Percentiles rank a stretch among this genome's conserved stretches.
Conservation (phyloP, 2,329 filamentous ascomycete species). For the Epichloe amarillans region DNA sequence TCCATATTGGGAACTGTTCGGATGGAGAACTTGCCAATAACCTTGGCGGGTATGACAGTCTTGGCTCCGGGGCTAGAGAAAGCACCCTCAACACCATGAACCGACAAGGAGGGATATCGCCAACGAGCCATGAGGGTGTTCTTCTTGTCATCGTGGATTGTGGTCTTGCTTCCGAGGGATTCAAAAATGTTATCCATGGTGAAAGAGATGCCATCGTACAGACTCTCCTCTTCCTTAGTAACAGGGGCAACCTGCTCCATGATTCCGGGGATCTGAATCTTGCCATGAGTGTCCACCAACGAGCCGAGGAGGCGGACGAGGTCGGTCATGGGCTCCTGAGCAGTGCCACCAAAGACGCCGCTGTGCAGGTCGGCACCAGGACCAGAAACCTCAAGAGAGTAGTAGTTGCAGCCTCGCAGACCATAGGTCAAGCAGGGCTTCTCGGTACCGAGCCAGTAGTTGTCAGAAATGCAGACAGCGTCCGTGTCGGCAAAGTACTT, state of each 20-base stretch:
- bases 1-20: slow-evolving; percentile 97
- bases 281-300: slow-evolving; percentile 80
- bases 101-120: slow-evolving; percentile 84
- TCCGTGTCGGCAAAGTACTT: slow-evolving; percentile 93
- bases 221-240: slow-evolving; percentile 68
- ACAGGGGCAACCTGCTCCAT: slow-evolving; percentile 85
- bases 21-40: slow-evolving; percentile 96
- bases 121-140: slow-evolving; percentile 88
- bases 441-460: slow-evolving; percentile 99
- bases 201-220: slow-evolving; percentile 88
- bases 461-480: slow-evolving; percentile 95
- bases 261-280: slow-evolving; percentile 88
- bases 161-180: slow-evolving; percentile 77
- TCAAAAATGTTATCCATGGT: slow-evolving; percentile 95
- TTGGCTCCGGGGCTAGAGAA: slow-evolving; percentile 91
- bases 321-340: slow-evolving; percentile 98
- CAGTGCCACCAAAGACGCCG: slow-evolving; percentile 91
- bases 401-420: slow-evolving; percentile 95
- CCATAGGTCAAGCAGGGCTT: slow-evolving; percentile 97
- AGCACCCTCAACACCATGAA: slow-evolving; percentile 91
- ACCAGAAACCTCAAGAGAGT: slow-evolving; percentile 79
- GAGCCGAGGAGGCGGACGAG: slow-evolving; percentile 68
- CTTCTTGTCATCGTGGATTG: slow-evolving; percentile 82
- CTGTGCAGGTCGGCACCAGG: slow-evolving; percentile 91
- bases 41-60: slow-evolving; percentile 97